phyloP scores from a whole-genome alignment of 257 asterid genomes.

The Rubia yunnanensis region DNA sequence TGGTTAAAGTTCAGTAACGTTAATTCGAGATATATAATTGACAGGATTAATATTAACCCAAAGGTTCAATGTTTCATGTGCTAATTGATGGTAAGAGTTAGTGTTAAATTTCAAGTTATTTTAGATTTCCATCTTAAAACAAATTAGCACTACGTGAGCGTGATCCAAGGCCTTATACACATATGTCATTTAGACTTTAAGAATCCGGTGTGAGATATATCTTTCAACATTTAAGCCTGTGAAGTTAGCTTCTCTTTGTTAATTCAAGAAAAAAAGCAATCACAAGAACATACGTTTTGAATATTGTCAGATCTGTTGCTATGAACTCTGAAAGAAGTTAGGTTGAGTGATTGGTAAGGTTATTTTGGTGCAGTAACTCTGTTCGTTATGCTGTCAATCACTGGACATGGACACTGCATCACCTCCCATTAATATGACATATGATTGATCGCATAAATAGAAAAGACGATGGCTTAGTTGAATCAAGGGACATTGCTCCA shows the following conservation, averaged over 20 bases:
- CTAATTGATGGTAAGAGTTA: too few species aligned
- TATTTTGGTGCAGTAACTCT: too few species aligned
- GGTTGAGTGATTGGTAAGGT: not conserved
- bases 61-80: not conserved
- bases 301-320: not conserved
- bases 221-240: too few species aligned
- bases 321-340: not conserved
- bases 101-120: too few species aligned
- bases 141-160: too few species aligned
- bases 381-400: constrained; percentile 6
- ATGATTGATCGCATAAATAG: constrained; percentile 9
- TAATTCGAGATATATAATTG: too few species aligned
- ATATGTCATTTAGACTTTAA: too few species aligned
- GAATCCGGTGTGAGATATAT: too few species aligned
- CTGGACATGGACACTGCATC: constrained; percentile 5
- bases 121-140: too few species aligned
- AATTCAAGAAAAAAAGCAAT: too few species aligned
- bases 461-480: not conserved
- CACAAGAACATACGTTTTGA: not conserved
- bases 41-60: not conserved
- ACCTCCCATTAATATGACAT: not conserved
- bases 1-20: not conserved
- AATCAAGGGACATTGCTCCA: not conserved
- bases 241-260: too few species aligned
- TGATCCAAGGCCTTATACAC: too few species aligned